These are phyloP conservation scores for Nicotiana noctiflora DNA, from an alignment of 257 asterid species.

Conservation along the genomic window DNA sequence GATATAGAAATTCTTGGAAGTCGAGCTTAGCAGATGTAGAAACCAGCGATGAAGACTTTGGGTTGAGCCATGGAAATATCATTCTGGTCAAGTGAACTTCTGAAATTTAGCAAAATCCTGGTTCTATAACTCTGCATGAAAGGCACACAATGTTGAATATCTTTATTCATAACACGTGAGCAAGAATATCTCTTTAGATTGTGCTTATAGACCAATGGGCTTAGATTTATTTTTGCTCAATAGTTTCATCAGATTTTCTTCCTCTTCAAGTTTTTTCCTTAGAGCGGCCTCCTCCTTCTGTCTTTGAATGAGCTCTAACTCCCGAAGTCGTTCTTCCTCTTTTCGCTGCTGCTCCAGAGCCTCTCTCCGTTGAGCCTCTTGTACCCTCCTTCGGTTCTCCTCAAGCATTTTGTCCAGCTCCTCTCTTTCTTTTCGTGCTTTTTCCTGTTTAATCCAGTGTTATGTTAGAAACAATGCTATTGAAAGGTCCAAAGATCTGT, in stretches of 20 bases:
- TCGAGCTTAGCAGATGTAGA: not conserved
- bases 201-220: constrained; percentile 34
- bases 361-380: constrained; percentile 83
- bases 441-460: constrained; percentile 42
- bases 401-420: constrained; percentile 93
- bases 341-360: constrained; percentile 71
- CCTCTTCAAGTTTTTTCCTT: constrained; percentile 64
- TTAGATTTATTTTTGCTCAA: constrained; percentile 39
- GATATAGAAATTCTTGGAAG: not conserved
- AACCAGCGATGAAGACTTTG: not conserved
- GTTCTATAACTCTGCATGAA: not conserved
- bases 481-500: not conserved
- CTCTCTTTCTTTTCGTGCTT: constrained; percentile 87
- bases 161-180: not conserved
- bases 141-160: not conserved
- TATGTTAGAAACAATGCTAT: not conserved
- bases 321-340: constrained; percentile 81
- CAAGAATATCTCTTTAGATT: not conserved
- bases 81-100: not conserved
- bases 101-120: not conserved
- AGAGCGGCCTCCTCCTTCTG: constrained; percentile 84
- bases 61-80: not conserved
- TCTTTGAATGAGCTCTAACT: constrained; percentile 76
- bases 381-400: constrained; percentile 84
- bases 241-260: constrained; percentile 41